Percentiles rank a stretch among this genome's conserved stretches.
These are phyloP conservation scores for Mycena kentingensis DNA, from an alignment of 768 basidiomycete species.

Conservation along the genomic window DNA sequence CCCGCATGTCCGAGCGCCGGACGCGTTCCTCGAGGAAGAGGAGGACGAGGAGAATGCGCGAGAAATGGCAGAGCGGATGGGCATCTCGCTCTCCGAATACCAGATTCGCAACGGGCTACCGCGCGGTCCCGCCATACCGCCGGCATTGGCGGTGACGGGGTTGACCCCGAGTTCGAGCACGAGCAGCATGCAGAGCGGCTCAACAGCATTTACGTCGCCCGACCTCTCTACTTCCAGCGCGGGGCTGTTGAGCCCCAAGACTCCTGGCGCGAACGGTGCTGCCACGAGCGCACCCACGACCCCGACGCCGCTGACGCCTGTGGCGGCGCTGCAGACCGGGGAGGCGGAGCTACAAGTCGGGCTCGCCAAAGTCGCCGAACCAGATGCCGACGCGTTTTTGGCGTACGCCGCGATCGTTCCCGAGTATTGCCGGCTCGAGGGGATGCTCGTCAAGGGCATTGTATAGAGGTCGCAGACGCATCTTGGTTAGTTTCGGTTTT, in stretches of 20 bases:
- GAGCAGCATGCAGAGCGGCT: slow-evolving; percentile 33
- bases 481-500: too few species aligned
- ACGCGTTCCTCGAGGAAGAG: slow-evolving; percentile 68
- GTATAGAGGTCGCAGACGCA: too few species aligned
- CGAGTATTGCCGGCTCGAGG: slow-evolving; percentile 79
- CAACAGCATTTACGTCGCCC: slow-evolving; percentile 64
- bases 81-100: slow-evolving; percentile 13
- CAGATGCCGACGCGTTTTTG: slow-evolving; percentile 83
- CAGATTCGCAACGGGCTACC: slow-evolving; percentile 23
- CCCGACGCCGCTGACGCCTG: slow-evolving; percentile 65
- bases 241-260: slow-evolving; percentile 30
- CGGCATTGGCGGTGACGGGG: slow-evolving; percentile 44
- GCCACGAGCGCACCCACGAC: slow-evolving; percentile 46
- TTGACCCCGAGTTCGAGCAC: slow-evolving; percentile 48
- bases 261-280: slow-evolving; percentile 36
- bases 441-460: slow-evolving; percentile 70
- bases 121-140: slow-evolving; percentile 29
- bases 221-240: slow-evolving; percentile 45
- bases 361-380: slow-evolving; percentile 78
- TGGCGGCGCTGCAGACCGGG: slow-evolving; percentile 68
- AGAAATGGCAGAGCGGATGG: slow-evolving; percentile 2
- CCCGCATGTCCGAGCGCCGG: slow-evolving; percentile 51
- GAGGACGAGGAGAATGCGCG: slow-evolving; percentile 58
- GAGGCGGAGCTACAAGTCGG: slow-evolving; percentile 77
- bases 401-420: slow-evolving; percentile 84